Percentiles rank a stretch among this genome's conserved stretches.
These are phyloP conservation scores for Aspergillus nomiae DNA, from an alignment of 2,329 filamentous ascomycete species.

Conservation along the genomic window DNA sequence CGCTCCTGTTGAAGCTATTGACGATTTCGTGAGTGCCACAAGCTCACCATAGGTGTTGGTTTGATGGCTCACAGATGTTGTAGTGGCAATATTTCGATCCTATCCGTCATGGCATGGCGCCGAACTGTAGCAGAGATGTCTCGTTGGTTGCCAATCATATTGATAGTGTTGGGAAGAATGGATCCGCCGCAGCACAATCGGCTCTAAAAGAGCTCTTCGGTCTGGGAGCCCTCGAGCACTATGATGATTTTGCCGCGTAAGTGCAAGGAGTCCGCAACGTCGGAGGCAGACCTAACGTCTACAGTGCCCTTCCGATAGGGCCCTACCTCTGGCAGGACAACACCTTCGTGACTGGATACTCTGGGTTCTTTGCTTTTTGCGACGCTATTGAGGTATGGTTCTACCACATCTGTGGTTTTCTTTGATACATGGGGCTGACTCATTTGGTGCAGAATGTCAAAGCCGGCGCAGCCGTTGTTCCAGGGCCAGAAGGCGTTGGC, in stretches of 20 bases:
- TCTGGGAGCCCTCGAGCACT: slow-evolving; percentile 52
- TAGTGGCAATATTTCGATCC: slow-evolving; percentile 61
- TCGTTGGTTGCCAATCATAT: slow-evolving; percentile 56
- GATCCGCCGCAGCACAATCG: slow-evolving; percentile 44
- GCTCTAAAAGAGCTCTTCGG: slow-evolving; percentile 57
- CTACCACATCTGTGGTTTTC: not conserved
- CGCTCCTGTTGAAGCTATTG: slow-evolving; percentile 58
- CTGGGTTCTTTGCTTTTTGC: slow-evolving; percentile 28
- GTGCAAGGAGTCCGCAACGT: not conserved
- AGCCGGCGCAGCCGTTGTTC: slow-evolving; percentile 28
- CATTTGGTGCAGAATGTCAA: slow-evolving; percentile 37
- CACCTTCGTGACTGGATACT: slow-evolving; percentile 53
- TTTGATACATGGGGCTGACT: not conserved
- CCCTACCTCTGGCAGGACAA: slow-evolving; percentile 62
- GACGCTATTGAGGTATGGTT: not conserved
- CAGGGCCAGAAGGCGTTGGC: slow-evolving; percentile 53
- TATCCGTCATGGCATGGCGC: slow-evolving; percentile 59
- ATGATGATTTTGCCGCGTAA: slow-evolving; percentile 55
- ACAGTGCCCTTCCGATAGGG: slow-evolving; percentile 55
- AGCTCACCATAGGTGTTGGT: not conserved
- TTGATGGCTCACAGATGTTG: not conserved
- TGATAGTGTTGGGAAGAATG: slow-evolving; percentile 51
- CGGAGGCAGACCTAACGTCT: not conserved
- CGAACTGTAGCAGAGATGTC: slow-evolving; percentile 60
- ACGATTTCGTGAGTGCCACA: slow-evolving; percentile 47